Evolutionary conservation across 177 flowering plant species (phyloP).

Genomic region (Vitis hybrid): DNA sequence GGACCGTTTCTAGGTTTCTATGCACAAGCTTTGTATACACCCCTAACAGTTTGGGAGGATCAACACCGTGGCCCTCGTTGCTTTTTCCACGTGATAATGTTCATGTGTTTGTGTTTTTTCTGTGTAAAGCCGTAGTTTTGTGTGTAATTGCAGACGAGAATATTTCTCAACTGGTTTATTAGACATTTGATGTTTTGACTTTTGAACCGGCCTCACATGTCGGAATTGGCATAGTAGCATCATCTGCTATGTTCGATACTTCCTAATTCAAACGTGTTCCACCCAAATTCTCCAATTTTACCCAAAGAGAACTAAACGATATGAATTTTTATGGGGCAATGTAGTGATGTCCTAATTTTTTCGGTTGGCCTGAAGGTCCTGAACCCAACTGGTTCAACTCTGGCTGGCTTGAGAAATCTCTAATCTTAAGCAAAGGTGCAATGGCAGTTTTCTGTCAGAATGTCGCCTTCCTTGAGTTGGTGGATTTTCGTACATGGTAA

Average conservation of each 20-base stretch:
- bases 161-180: constrained; percentile 5
- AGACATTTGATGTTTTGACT: constrained; percentile 11
- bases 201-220: background rate
- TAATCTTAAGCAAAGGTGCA: too few relatives aligned
- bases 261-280: background rate
- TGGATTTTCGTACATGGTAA: too few relatives aligned
- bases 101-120: constrained; percentile 1
- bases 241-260: background rate
- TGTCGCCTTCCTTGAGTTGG: too few relatives aligned
- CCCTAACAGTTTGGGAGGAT: background rate
- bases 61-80: background rate
- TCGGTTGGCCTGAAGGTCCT: too few relatives aligned
- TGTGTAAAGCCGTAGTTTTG: constrained; percentile 23
- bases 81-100: background rate
- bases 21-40: background rate
- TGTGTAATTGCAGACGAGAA: constrained; percentile 15
- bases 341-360: constrained; percentile 7
- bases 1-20: background rate
- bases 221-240: background rate
- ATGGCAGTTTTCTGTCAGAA: too few relatives aligned
- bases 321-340: background rate
- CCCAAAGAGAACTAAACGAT: background rate
- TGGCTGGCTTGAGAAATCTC: too few relatives aligned
- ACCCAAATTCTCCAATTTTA: background rate
- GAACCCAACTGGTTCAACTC: too few relatives aligned